phyloP scores from a whole-genome alignment of 306 rosid species.

The Lupinus albus region DNA sequence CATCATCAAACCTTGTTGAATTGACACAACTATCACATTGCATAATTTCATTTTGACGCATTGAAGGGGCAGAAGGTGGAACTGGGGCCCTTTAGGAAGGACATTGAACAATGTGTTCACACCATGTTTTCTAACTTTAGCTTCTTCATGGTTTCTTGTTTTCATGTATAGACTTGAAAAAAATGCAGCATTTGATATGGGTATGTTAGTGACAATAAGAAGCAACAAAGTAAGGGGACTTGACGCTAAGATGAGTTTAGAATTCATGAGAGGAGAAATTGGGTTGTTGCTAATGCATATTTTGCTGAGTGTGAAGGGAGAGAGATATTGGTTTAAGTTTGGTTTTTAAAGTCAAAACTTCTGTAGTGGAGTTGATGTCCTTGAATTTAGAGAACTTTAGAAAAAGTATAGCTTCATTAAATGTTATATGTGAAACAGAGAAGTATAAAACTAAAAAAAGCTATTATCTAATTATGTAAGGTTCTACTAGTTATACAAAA shows the following conservation, averaged over 20 bases:
- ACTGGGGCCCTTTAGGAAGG: neutral
- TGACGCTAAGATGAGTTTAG: neutral
- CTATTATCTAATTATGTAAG: no score
- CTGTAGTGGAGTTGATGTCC: neutral
- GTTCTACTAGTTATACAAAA: no score
- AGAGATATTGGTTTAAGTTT: neutral
- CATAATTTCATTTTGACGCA: neutral
- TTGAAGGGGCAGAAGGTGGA: slow-evolving; percentile 33
- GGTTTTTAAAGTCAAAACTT: no score
- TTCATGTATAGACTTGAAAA: neutral
- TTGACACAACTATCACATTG: neutral
- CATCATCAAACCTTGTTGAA: neutral
- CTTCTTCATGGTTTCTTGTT: neutral
- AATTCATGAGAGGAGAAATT: neutral
- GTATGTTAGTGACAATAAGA: neutral
- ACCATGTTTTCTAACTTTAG: neutral
- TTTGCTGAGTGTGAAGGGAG: neutral
- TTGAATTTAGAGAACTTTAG: neutral
- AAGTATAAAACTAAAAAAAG: neutral
- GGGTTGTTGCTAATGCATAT: neutral
- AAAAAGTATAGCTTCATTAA: neutral
- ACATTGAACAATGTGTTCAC: neutral
- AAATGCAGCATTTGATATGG: neutral
- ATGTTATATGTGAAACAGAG: neutral
- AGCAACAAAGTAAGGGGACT: neutral